Base-by-base conservation (phyloP, 2,329 filamentous ascomycete species). In the Trichoderma semiorbis region DNA sequence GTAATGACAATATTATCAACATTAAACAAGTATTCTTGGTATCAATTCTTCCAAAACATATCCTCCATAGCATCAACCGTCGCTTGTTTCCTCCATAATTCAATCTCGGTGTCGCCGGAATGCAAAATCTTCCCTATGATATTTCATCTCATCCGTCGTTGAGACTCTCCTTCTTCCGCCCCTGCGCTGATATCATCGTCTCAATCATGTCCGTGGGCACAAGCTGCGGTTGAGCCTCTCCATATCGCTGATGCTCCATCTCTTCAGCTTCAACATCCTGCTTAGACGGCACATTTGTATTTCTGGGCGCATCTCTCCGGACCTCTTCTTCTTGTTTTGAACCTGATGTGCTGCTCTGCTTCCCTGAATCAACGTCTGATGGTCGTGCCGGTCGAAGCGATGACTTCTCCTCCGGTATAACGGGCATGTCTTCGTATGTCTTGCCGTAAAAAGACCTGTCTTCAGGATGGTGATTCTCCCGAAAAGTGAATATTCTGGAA, bases 211-310 rank as follows among this genome's bases (percentile, higher is more conserved):
- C 74, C 2, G 18, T 58, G 3, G 74, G 74, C 36, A 75, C 74
- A 30, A 75, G 32, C 39, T 75, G 74, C 53, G 74, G 74, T 26
- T 75, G 74, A 5, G 72, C 71, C 30, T 75, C 74, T 39, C 74
- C 74, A 16, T 72, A 67, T 39, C 71, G 60, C 47, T 74, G 72
- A 47, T 73, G 69, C 43, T 73, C 65, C 64, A 70, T 53, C 62
- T 68, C 67, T 7, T 30, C 21, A 10, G 39, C 66, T 16, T 63
- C 28, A 4, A 55, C n/a, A 16, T 32, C 50, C 30, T 30, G 32
- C 28, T 70, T 36, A 3, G 65, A 34, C 7, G 50, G 66, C 18
- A 32, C 53, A 55, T 67, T 24, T 11, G 24, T 39, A 8, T 30
- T 67, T 21, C 60, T 39, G 12, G 68, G 3, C 4, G 11, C 43